Percentiles rank a stretch among this genome's conserved stretches.
These are phyloP conservation scores for Passiflora organensis DNA, from an alignment of 345 rosid species.

Conservation along the genomic window DNA sequence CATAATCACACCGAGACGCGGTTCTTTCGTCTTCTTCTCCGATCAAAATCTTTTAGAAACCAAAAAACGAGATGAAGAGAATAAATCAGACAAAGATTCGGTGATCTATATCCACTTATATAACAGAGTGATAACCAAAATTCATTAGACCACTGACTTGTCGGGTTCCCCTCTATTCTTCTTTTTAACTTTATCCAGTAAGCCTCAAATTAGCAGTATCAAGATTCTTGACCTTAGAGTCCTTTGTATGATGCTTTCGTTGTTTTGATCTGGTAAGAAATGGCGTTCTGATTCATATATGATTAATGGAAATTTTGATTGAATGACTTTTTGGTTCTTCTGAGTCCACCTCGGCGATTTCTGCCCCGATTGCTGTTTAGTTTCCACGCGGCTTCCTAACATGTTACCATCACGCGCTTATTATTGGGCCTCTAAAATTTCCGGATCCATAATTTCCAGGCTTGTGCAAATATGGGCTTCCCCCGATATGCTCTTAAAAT, in stretches of 20 bases:
- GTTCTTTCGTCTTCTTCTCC: slow-evolving; percentile 6
- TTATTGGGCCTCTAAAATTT: no score
- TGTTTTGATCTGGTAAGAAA: no score
- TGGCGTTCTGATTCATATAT: no score
- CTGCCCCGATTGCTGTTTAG: not conserved
- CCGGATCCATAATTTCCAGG: no score
- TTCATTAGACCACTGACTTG: not conserved
- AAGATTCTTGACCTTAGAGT: no score
- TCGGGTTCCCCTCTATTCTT: not conserved
- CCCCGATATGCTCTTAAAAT: no score
- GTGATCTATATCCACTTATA: not conserved
- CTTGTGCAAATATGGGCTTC: no score
- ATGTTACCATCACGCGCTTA: not conserved
- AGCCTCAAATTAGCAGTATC: no score
- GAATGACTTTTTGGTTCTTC: no score
- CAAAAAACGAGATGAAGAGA: not conserved
- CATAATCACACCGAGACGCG: slow-evolving; percentile 10
- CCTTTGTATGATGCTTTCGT: no score
- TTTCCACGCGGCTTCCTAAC: slow-evolving; percentile 2
- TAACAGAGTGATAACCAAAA: no score
- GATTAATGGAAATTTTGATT: no score
- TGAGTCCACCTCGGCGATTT: slow-evolving; percentile 6
- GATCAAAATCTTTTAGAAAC: slow-evolving; percentile 17
- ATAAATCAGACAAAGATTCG: not conserved
- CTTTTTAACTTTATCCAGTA: not conserved